Evolutionary conservation across 1,284 basidiomycete species (phyloP).

Genomic region (Cutaneotrichosporon sp.): DNA sequence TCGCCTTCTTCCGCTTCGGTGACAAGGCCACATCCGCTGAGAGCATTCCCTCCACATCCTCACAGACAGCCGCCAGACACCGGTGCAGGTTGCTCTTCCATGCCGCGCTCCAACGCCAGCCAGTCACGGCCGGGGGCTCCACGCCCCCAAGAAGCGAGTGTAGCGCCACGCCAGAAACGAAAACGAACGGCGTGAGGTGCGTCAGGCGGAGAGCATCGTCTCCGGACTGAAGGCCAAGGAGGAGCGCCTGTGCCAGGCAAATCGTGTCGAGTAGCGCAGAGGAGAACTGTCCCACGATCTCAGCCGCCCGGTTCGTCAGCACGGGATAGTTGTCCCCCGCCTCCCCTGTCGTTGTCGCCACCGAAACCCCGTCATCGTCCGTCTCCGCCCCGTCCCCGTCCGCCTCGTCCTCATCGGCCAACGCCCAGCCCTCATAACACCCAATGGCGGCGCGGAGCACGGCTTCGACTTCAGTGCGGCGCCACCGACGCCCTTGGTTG

Average conservation of each 20-base stretch:
- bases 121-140: constrained; percentile 5
- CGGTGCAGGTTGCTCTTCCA: not conserved
- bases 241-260: constrained; percentile 39
- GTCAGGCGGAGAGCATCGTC: constrained; percentile 10
- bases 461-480: constrained; percentile 59
- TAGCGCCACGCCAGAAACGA: constrained; percentile 32
- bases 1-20: not conserved
- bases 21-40: not conserved
- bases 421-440: constrained; percentile 23
- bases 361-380: constrained; percentile 2
- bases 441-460: constrained; percentile 54
- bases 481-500: constrained; percentile 55
- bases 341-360: not conserved
- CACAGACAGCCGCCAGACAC: constrained; percentile 1
- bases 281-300: constrained; percentile 64
- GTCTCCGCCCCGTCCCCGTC: not conserved
- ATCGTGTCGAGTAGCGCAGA: constrained; percentile 51
- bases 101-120: constrained; percentile 14
- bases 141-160: constrained; percentile 25
- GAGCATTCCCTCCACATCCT: not conserved
- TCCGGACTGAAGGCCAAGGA: constrained; percentile 20
- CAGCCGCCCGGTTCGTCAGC: constrained; percentile 58
- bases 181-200: constrained; percentile 34
- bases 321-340: constrained; percentile 20
- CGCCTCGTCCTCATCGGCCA: constrained; percentile 4